Evolutionary conservation across 2,329 filamentous ascomycete genomes (phyloP), one percentile per base, ranked within the genome.

Genomic region (Fusarium tuaranense): DNA sequence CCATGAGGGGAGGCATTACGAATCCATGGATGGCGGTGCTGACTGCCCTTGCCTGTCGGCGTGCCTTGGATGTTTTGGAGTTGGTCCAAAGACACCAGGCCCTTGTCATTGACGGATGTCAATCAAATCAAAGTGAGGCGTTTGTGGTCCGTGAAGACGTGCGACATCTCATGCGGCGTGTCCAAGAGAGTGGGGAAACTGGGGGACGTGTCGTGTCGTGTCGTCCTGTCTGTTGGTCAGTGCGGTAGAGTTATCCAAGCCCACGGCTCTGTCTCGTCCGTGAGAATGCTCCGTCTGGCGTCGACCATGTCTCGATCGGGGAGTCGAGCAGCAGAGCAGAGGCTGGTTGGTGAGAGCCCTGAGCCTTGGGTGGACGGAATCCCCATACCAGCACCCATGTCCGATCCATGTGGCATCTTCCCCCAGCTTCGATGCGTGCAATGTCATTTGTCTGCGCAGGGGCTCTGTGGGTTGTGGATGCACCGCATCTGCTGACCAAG

Each of bases 381-480:
- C 70, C 71, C 70, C 70, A 68, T 69, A 74, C 36, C 27, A 48
- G n/a, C 27, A 74, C 72, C 72, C 72, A 67, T 75, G 69, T 63
- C 61, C 64, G 39, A 70, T 70, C 69, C 63, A 67, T 75, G 63
- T 68, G 58, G 51, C 63, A 63, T 75, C 67, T 75, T 57, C 69
- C 71, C 72, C 72, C 73, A 71, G 67, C 25, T 61, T 62, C 62
- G 16, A 63, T 63, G 16, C 32, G 38, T 70, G 53, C 64, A 63
- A 63, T 53, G 53, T 73, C 39, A 73, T 75, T 75, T 63, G 73
- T 58, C 55, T 38, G 30, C 48, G 20, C 63, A 34, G 57, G 53
- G 63, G 59, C 60, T 63, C 27, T 7, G 44, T 27, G 60, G 48
- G 32, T 32, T 59, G 20, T 60, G 51, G 66, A 59, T 60, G 57